Conservation (phyloP, 1,284 basidiomycete genomes). For the Cryptococcus maquisensis region DNA sequence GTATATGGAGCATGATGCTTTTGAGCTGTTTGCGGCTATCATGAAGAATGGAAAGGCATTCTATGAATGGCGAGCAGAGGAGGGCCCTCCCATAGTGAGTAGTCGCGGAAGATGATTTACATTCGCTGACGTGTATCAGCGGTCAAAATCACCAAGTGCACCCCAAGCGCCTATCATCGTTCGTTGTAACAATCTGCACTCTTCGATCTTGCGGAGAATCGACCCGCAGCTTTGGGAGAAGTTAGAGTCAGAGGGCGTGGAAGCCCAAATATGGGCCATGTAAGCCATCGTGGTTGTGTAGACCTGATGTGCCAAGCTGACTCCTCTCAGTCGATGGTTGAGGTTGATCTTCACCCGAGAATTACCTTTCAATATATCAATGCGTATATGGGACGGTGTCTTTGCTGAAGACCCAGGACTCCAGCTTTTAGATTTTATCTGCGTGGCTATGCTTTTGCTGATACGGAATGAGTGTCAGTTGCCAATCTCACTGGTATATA, state of each 20-base stretch:
- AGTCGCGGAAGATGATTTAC: background rate
- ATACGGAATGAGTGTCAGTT: conserved; percentile 75
- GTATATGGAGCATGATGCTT: conserved; percentile 62
- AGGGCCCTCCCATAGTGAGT: conserved; percentile 35
- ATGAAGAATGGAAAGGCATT: conserved; percentile 73
- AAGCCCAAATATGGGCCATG: conserved; percentile 94
- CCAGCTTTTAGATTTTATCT: conserved; percentile 73
- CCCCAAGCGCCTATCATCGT: conserved; percentile 68
- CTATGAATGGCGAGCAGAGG: conserved; percentile 78
- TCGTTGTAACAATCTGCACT: conserved; percentile 73
- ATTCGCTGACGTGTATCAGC: conserved; percentile 19
- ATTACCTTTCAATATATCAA: conserved; percentile 63
- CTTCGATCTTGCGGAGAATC: conserved; percentile 63
- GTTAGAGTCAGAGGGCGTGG: conserved; percentile 72
- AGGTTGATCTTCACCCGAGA: conserved; percentile 85
- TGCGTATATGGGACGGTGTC: conserved; percentile 83
- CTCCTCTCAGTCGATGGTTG: conserved; percentile 69
- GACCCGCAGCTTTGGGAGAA: conserved; percentile 75
- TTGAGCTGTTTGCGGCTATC: conserved; percentile 68
- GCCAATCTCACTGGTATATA: background rate
- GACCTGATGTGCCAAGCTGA: background rate
- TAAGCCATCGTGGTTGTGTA: conserved; percentile 49
- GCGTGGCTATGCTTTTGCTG: conserved; percentile 85
- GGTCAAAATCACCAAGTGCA: conserved; percentile 29
- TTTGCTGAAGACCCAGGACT: conserved; percentile 73